These are phyloP conservation scores for Rhodotorula sphaerocarpa DNA, from an alignment of 768 basidiomycete genomes.

Conservation along the genomic window DNA sequence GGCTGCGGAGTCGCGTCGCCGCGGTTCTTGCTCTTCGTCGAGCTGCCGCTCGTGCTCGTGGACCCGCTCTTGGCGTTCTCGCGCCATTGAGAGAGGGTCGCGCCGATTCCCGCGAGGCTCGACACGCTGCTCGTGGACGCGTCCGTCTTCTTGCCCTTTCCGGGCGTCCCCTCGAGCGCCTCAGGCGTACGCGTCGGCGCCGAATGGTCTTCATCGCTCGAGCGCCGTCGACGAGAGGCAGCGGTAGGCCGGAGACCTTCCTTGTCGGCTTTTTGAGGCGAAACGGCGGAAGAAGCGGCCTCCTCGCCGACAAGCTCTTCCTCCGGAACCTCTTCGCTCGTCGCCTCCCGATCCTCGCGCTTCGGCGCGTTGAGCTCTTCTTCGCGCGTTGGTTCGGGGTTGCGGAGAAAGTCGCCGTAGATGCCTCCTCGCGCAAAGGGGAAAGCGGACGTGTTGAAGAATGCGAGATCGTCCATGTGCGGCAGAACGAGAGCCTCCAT, in stretches of 20 bases:
- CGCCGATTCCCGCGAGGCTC: slow-evolving; percentile 10
- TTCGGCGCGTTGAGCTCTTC: slow-evolving; percentile 16
- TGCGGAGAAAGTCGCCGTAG: slow-evolving; percentile 63
- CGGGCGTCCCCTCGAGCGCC: not conserved
- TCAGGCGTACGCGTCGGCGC: not conserved
- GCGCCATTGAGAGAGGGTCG: slow-evolving; percentile 13
- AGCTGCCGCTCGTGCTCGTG: not conserved
- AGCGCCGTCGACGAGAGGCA: not conserved
- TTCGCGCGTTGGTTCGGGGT: not conserved
- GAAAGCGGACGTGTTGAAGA: slow-evolving; percentile 63
- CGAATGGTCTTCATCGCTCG: not conserved
- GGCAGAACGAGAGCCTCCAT: slow-evolving; percentile 89
- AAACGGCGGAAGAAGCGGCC: not conserved
- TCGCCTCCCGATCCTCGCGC: slow-evolving; percentile 15
- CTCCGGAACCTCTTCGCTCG: slow-evolving; percentile 10
- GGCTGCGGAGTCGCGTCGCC: not conserved
- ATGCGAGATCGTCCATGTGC: slow-evolving; percentile 96
- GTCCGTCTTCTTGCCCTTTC: not conserved
- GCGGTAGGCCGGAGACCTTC: not conserved
- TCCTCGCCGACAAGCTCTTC: slow-evolving; percentile 7
- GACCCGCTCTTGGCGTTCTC: slow-evolving; percentile 4
- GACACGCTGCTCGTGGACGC: slow-evolving; percentile 8
- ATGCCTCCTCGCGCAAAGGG: slow-evolving; percentile 70
- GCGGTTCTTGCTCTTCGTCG: not conserved
- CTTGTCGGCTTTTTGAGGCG: not conserved